Percentiles rank a stretch among this genome's conserved stretches.
Conservation (phyloP, 2,329 filamentous ascomycete species). For the Botrytis galanthina region DNA sequence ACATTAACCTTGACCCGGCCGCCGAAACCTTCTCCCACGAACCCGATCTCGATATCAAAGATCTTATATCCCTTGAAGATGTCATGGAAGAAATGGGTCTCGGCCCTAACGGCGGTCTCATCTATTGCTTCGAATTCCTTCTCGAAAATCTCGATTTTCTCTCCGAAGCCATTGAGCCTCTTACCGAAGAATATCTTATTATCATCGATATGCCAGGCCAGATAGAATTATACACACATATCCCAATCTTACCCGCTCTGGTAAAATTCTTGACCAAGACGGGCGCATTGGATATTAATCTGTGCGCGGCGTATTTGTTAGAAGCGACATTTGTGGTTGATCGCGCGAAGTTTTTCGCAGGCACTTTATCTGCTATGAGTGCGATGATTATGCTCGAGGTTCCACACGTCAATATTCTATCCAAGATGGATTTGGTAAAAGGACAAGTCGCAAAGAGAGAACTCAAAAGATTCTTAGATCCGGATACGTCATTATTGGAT, state of each 20-base stretch:
- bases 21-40: conserved; percentile 89
- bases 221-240: conserved; percentile 97
- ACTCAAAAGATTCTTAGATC: conserved; percentile 84
- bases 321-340: conserved; percentile 96
- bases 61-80: conserved; percentile 89
- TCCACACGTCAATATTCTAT: conserved; percentile 92
- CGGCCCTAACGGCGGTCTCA: conserved; percentile 87
- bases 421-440: conserved; percentile 96
- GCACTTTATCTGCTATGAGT: conserved; percentile 93
- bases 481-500: conserved; percentile 78
- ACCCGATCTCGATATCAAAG: conserved; percentile 92
- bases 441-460: conserved; percentile 85
- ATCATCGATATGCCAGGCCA: conserved; percentile 99
- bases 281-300: conserved; percentile 80
- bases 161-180: conserved; percentile 75
- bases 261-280: conserved; percentile 76
- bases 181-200: conserved; percentile 94
- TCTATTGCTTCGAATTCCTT: conserved; percentile 96
- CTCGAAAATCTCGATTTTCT: conserved; percentile 93
- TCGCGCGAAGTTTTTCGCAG: conserved; percentile 94
- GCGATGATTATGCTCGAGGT: conserved; percentile 99
- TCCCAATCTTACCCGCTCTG: conserved; percentile 84
- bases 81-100: conserved; percentile 94
- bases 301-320: conserved; percentile 91
- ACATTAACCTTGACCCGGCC: conserved; percentile 96